A percentile compares a stretch with the other conserved stretches of the same genome.
phyloP scores from a whole-genome alignment of 805 yeast genomes.

The Wickerhamomyces tratensis region DNA sequence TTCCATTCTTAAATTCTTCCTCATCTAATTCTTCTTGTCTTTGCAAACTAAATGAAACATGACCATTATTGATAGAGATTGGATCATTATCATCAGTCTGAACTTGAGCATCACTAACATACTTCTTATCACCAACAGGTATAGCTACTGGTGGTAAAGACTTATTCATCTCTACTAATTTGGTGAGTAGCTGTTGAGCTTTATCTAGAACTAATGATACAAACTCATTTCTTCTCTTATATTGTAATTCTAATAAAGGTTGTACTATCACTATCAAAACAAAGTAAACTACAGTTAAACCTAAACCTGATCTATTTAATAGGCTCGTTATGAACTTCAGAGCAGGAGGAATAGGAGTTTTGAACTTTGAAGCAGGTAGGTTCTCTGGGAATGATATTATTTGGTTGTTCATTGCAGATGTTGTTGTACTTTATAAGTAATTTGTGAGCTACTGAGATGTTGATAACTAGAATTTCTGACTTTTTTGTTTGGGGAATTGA shows the following conservation, averaged over 20 bases:
- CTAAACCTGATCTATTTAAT: conserved; percentile 26
- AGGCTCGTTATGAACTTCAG: conserved; percentile 16
- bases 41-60: background rate
- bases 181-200: conserved; percentile 20
- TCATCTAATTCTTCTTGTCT: background rate
- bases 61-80: conserved; percentile 1
- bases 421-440: background rate
- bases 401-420: background rate
- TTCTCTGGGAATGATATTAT: conserved; percentile 15
- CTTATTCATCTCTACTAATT: conserved; percentile 15
- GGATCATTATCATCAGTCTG: conserved; percentile 14
- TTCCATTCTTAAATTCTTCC: background rate
- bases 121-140: conserved; percentile 26
- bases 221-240: conserved; percentile 28
- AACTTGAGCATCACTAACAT: conserved; percentile 25
- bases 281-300: conserved; percentile 20
- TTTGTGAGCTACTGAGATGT: background rate
- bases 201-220: conserved; percentile 18
- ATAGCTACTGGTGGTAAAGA: conserved; percentile 31
- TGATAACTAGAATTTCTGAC: no score
- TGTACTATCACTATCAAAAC: conserved; percentile 25
- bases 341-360: conserved; percentile 12
- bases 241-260: conserved; percentile 30
- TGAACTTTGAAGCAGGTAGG: conserved; percentile 2
- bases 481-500: no score